phyloP scores from a whole-genome alignment of 225 moss, liverwort and hornwort species.

The Thuidium tamariscinum region DNA sequence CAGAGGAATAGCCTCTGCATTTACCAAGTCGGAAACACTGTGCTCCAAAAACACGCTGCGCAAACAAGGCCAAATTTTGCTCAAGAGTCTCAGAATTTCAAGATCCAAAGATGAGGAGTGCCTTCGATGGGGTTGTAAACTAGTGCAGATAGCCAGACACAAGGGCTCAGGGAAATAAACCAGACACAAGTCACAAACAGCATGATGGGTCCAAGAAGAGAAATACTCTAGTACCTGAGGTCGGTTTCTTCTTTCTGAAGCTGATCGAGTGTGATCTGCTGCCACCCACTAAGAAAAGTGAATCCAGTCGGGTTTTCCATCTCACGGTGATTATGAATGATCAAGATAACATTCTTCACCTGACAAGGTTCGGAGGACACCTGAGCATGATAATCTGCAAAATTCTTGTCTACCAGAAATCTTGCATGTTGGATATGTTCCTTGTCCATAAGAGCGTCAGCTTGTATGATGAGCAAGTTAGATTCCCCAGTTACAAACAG shows the following conservation, averaged over 20 bases:
- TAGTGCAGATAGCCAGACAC: background rate
- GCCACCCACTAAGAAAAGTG: conserved; percentile 50
- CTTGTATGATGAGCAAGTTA: conserved; percentile 39
- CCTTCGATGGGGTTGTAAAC: background rate
- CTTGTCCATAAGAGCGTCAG: conserved; percentile 39
- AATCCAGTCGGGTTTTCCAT: conserved; percentile 18
- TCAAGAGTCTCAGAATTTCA: background rate
- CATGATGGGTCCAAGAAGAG: background rate
- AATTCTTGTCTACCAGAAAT: conserved; percentile 31
- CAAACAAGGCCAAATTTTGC: background rate
- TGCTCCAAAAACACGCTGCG: conserved; percentile 43
- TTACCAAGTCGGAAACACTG: conserved; percentile 31
- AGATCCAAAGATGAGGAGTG: background rate
- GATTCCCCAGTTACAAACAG: conserved; percentile 10
- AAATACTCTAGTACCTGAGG: conserved; percentile 12
- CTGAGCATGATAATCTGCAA: conserved; percentile 20
- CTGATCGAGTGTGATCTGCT: conserved; percentile 41
- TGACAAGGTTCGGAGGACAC: background rate
- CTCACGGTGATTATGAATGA: conserved; percentile 43
- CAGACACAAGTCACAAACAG: background rate
- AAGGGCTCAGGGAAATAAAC: background rate
- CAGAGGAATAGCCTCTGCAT: conserved; percentile 22
- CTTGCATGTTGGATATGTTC: conserved; percentile 44
- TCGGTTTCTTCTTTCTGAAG: conserved; percentile 38
- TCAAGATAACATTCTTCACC: conserved; percentile 27